Evolutionary conservation across 495 filamentous ascomycete genomes (phyloP).

Genomic region (Extremus antarcticus): DNA sequence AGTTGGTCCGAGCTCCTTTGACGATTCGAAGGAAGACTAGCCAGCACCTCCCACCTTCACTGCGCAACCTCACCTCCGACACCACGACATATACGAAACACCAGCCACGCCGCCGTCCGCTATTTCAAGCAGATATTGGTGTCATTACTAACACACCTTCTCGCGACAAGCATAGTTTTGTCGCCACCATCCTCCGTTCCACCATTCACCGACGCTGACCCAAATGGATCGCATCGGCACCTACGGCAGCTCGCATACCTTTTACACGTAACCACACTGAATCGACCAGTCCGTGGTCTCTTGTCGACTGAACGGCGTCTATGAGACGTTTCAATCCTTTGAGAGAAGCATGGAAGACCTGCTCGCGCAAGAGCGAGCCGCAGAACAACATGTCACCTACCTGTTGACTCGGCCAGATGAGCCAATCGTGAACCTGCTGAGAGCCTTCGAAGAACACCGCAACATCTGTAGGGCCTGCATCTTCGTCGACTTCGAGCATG

Average conservation of each 20-base stretch:
- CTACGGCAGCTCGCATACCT: conserved; percentile 30
- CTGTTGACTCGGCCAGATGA: conserved; percentile 9
- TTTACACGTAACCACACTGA: conserved; percentile 45
- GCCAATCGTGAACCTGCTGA: conserved; percentile 9
- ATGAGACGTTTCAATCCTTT: conserved; percentile 2
- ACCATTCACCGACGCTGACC: conserved; percentile 9
- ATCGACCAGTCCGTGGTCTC: conserved; percentile 38
- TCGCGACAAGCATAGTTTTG: background rate
- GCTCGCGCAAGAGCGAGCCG: conserved; percentile 12
- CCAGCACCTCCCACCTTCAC: background rate
- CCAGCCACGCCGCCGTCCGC: too few relatives aligned
- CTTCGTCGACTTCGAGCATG: conserved; percentile 50
- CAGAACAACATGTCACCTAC: conserved; percentile 13
- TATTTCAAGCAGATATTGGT: too few relatives aligned
- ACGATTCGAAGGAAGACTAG: background rate
- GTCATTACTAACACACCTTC: background rate
- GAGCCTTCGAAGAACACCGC: conserved; percentile 39
- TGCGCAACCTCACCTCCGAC: too few relatives aligned
- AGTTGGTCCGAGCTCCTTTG: background rate
- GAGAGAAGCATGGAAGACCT: conserved; percentile 16
- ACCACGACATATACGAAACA: too few relatives aligned
- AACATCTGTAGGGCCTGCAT: conserved; percentile 58
- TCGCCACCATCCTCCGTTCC: background rate
- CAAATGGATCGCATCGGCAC: conserved; percentile 33
- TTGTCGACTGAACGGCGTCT: conserved; percentile 3